Evolutionary conservation across 257 asterid species (phyloP), one percentile per base, ranked within the genome.

Genomic region (Perilla frutescens): DNA sequence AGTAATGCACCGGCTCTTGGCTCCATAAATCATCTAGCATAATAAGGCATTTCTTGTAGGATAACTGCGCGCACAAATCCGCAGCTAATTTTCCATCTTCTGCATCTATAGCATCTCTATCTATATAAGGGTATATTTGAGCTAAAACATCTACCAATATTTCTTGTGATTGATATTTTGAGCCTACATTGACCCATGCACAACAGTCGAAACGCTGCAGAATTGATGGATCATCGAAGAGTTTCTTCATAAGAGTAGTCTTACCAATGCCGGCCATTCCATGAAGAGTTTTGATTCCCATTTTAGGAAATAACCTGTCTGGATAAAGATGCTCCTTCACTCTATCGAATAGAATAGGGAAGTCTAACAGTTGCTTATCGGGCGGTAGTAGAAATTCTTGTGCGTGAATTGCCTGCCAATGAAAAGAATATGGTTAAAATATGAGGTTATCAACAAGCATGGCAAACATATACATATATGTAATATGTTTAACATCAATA

Each of bases 191-290:
- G 55, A 63, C 20, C 69, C 69, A 63, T 1, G 9, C 55, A 10
- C 9, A 7, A 26, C 4, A 2, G 3, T 44, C 55, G 20, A 20
- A 63, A 26, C 3, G 39, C 1, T 2, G 4, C 15, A 10, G 4
- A 43, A 43, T 10, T 4, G 50, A 63, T 2, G 13, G 26, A 5
- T 63, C 39, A 9, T 41, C 2, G 5, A 43, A 15, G 26, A 63
- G 2, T 20, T 63, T 34, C 7, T 12, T 63, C 3, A 29, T 12
- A 9, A 63, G 40, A 4, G 37, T 8, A 10, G 40, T 63, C 55
- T 63, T 63, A 10, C 55, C 69, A 1, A 26, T 9, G 1, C 69
- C 69, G 4, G 55, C 55, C 67, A 62, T 39, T 26, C 67, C 67
- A 2, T 3, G 14, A 1, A 39, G 0, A 13, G 50, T 0, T 1